phyloP scores from a whole-genome alignment of 2,329 filamentous ascomycete species.

The Macrophomina pseudophaseolina region DNA sequence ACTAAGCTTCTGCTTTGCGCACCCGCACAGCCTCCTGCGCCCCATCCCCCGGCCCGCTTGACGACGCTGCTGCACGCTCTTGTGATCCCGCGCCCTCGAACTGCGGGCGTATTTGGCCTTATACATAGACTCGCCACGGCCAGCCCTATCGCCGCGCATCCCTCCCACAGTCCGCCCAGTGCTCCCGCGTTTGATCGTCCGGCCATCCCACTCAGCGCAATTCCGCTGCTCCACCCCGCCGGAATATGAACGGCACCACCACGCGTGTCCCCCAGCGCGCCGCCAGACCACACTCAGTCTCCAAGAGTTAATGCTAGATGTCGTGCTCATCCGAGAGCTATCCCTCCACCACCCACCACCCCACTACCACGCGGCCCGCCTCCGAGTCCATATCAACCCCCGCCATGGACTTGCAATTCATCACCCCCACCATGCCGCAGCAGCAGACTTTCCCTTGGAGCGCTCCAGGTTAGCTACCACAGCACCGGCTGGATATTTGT shows the following conservation, averaged over 20 bases:
- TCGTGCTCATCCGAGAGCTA: constrained; percentile 19
- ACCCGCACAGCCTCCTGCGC: constrained; percentile 5
- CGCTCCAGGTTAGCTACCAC: constrained; percentile 2
- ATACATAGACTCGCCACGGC: constrained; percentile 12
- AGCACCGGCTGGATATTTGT: too few relatives aligned
- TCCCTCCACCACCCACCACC: not conserved
- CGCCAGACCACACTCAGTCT: not conserved
- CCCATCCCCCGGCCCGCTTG: not conserved
- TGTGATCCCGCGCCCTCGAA: not conserved
- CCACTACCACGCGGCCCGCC: constrained; percentile 8
- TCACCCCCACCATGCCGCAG: constrained; percentile 10
- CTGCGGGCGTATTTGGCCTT: constrained; percentile 13
- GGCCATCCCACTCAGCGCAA: not conserved
- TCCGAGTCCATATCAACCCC: not conserved
- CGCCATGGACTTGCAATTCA: constrained; percentile 19
- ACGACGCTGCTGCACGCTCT: not conserved
- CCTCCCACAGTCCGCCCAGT: constrained; percentile 12
- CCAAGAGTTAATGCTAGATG: constrained; percentile 16
- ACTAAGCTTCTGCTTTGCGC: constrained; percentile 4
- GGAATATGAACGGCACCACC: constrained; percentile 20
- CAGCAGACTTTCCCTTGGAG: constrained; percentile 14
- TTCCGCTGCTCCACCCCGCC: not conserved
- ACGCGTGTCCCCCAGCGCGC: not conserved
- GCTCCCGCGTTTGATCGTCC: constrained; percentile 15
- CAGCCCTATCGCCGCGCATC: constrained; percentile 7